Base-by-base conservation (phyloP, 140 eudicot species). In the Flaveria floridana region DNA sequence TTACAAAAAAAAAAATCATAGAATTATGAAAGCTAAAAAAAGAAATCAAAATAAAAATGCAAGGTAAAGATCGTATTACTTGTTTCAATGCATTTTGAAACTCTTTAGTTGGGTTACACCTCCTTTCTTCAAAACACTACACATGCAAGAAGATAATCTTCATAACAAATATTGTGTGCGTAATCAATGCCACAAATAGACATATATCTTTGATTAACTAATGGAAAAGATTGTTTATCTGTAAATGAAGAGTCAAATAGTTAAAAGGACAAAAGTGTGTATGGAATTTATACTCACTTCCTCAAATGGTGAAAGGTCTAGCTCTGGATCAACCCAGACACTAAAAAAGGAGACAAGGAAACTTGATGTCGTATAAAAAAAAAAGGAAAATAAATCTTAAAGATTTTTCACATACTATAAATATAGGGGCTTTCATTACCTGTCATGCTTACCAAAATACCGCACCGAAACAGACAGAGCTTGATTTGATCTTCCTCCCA, bases 81-180 rank as follows among this genome's bases (percentile, higher is more conserved):
- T 76, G 78, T 76, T 81, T 81, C 70, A 81, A 71, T 53, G 84
- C 84, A 58, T 70, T 70, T 65, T 81, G 84, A 64, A 81, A 81
- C 74, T 81, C 84, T 70, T 81, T 72, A 1, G 50, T 20, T 18
- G 67, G 71, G 67, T 81, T 76, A 58, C 79, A 55, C 11, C 81
- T 76, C 75, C 79, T 78, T 51, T 82, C 86, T 67, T 72, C 77
- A 19, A 78, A 72, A 39, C 79, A 78, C 82, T 82, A 74, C 56
- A 18, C 78, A 66, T 66, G 66, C 71, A 11, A 68, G 58, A 63
- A 44, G 37, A 51, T 14, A 28, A 81, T 21, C 74, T 61, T 70
- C 59, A 37, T 21, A 12, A 37, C 50, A 28, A 65, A 61, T 44
- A 28, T 52, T 62, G 39, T 7, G 42, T 11, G 25, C 68, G 28